These are phyloP conservation scores for Pyricularia pennisetigena DNA, from an alignment of 2,329 filamentous ascomycete species.

Conservation along the genomic window DNA sequence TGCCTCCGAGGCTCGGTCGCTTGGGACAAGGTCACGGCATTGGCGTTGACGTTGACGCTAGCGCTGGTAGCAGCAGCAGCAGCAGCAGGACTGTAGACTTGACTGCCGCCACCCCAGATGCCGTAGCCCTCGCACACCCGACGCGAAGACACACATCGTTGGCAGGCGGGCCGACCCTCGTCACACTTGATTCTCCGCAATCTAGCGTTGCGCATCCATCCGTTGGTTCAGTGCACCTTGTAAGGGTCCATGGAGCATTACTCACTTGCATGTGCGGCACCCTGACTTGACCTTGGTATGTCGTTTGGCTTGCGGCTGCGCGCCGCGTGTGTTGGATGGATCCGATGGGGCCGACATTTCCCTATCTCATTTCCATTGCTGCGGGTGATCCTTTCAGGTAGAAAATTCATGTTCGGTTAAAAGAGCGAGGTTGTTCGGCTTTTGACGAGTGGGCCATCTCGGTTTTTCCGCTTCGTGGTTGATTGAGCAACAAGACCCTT, in stretches of 20 bases:
- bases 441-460: neutral
- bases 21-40: neutral
- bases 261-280: constrained; percentile 7
- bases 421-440: neutral
- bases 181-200: constrained; percentile 17
- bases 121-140: constrained; percentile 15
- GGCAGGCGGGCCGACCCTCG: constrained; percentile 12
- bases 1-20: neutral
- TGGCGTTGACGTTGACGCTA: constrained; percentile 1
- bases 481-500: neutral
- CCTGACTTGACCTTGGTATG: constrained; percentile 8
- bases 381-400: neutral
- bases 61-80: neutral
- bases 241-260: neutral
- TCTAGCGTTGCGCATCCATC: constrained; percentile 6
- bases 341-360: neutral
- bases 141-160: constrained; percentile 12
- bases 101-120: constrained; percentile 9
- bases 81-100: neutral
- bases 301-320: neutral
- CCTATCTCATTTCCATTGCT: neutral
- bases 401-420: neutral
- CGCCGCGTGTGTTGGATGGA: neutral
- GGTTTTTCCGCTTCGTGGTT: neutral
- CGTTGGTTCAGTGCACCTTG: neutral